phyloP scores from a whole-genome alignment of 2,329 filamentous ascomycete genomes.

The Trichoderma gracile region DNA sequence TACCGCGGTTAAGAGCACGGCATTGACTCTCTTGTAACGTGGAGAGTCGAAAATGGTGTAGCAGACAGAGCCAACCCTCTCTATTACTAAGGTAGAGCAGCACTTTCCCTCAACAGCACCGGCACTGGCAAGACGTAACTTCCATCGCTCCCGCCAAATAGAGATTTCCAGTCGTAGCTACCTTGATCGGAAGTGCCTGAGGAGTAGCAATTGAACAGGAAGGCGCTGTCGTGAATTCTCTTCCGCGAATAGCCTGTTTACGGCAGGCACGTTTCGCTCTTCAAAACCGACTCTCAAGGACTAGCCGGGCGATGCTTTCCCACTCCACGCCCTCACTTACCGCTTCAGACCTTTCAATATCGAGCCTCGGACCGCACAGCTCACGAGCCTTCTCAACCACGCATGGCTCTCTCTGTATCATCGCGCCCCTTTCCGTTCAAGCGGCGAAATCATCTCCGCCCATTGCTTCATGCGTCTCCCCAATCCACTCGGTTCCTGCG shows the following conservation, averaged over 20 bases:
- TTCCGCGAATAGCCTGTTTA: not conserved
- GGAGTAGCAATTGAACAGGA: not conserved
- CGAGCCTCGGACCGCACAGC: not conserved
- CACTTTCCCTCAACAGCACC: not conserved
- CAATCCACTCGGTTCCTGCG: slow-evolving; percentile 5
- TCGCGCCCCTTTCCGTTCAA: not conserved
- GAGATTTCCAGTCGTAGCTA: not conserved
- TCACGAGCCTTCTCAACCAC: not conserved
- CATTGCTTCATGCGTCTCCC: slow-evolving; percentile 7
- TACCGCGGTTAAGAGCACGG: too few species aligned
- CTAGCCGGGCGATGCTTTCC: not conserved
- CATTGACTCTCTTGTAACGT: too few species aligned
- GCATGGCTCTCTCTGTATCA: not conserved
- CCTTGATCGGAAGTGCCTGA: not conserved
- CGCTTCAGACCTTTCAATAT: not conserved
- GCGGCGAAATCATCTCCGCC: not conserved
- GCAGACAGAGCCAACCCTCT: not conserved
- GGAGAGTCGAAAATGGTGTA: not conserved
- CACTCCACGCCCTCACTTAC: not conserved
- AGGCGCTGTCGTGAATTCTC: not conserved
- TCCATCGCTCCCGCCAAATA: not conserved
- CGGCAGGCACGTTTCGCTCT: slow-evolving; percentile 7
- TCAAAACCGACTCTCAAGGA: not conserved
- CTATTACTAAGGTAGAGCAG: not conserved
- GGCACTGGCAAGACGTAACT: not conserved